These are phyloP conservation scores for Pseudodiploospora longispora DNA, from an alignment of 2,329 filamentous ascomycete genomes.

Conservation along the genomic window DNA sequence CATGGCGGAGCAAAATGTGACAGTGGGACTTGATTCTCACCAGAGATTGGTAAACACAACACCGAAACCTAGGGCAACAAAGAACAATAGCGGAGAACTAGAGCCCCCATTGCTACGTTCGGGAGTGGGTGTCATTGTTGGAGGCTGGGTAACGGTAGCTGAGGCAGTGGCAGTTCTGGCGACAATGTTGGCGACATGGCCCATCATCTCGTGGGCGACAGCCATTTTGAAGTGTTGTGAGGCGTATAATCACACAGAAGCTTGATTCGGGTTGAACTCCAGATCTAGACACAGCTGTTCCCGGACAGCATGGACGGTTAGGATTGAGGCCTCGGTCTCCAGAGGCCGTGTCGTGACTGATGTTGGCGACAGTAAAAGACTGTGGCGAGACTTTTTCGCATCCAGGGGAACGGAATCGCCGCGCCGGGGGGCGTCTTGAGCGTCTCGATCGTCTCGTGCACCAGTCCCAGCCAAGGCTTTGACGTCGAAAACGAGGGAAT, in stretches of 20 bases:
- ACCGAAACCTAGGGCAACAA: constrained; percentile 91
- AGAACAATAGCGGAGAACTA: constrained; percentile 56
- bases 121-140: constrained; percentile 12
- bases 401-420: no score
- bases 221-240: constrained; percentile 21
- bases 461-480: no score
- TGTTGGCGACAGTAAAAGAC: no score
- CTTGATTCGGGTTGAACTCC: constrained; percentile 3
- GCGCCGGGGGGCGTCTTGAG: no score
- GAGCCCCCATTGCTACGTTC: constrained; percentile 18
- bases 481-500: no score
- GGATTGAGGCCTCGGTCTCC: not conserved
- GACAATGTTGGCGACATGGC: constrained; percentile 28
- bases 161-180: constrained; percentile 21
- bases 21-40: constrained; percentile 45
- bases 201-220: constrained; percentile 27
- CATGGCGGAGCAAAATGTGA: not conserved
- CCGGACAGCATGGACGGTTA: constrained; percentile 5
- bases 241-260: not conserved
- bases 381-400: no score
- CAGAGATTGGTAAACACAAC: constrained; percentile 98
- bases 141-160: constrained; percentile 9
- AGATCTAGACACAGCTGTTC: constrained; percentile 2
- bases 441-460: no score
- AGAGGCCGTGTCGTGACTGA: no score